These are phyloP conservation scores for Mycena filopes DNA, from an alignment of 768 basidiomycete species.

Conservation along the genomic window DNA sequence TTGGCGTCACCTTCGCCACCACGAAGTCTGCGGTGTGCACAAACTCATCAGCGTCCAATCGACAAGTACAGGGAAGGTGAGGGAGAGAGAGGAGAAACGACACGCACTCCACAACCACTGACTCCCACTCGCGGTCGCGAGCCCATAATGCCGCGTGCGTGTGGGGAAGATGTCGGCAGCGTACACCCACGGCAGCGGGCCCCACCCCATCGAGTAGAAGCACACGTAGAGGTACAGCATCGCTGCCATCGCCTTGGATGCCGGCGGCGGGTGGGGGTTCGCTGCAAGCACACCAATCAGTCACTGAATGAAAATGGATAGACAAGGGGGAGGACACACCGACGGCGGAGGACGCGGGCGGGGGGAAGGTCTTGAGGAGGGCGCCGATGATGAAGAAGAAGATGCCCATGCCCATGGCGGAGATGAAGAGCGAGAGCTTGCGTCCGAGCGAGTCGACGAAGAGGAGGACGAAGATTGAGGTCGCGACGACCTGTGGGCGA, in stretches of 20 bases:
- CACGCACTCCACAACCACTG: conserved; percentile 87
- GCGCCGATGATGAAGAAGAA: conserved; percentile 89
- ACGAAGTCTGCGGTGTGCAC: conserved; percentile 66
- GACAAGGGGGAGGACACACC: background rate
- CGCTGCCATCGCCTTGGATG: conserved; percentile 85
- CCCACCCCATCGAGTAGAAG: conserved; percentile 92
- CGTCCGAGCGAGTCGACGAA: conserved; percentile 77
- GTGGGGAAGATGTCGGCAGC: conserved; percentile 90
- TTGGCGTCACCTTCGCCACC: conserved; percentile 76
- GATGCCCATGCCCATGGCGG: conserved; percentile 69
- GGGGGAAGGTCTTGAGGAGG: conserved; percentile 82
- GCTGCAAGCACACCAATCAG: conserved; percentile 11
- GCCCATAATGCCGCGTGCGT: conserved; percentile 84
- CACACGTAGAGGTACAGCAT: conserved; percentile 89
- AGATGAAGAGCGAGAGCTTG: conserved; percentile 75
- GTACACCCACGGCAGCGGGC: conserved; percentile 68
- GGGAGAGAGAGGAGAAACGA: background rate
- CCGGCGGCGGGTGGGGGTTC: conserved; percentile 54
- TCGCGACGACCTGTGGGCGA: conserved; percentile 70
- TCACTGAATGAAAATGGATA: background rate
- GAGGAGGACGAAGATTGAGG: conserved; percentile 79
- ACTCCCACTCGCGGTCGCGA: conserved; percentile 77
- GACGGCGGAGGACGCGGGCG: conserved; percentile 44
- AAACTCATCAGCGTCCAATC: background rate
- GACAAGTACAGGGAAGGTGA: background rate